phyloP scores from a whole-genome alignment of 1,284 basidiomycete genomes.

The Cutaneotrichosporon cyanovorans region DNA sequence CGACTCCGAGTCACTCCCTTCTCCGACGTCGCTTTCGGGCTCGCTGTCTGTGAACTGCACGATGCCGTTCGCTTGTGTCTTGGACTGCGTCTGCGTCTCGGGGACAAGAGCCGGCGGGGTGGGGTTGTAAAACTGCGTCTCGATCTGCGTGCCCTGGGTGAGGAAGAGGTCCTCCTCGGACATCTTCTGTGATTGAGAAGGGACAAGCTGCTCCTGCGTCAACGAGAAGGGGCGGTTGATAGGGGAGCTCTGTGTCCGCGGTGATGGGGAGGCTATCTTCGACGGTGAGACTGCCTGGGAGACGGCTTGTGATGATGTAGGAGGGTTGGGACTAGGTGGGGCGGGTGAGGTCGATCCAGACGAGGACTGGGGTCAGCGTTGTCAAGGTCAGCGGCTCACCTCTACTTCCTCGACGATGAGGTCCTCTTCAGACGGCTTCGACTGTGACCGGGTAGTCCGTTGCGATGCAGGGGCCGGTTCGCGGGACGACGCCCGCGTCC shows the following conservation, averaged over 20 bases:
- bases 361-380: neutral
- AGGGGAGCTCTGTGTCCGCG: conserved; percentile 17
- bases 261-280: neutral
- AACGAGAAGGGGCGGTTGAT: conserved; percentile 1
- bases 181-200: conserved; percentile 2
- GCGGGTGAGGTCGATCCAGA: neutral
- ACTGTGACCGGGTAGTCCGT: neutral
- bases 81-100: conserved; percentile 12
- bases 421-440: neutral
- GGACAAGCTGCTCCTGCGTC: conserved; percentile 14
- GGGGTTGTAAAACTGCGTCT: conserved; percentile 25
- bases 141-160: conserved; percentile 23
- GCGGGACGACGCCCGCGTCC: conserved; percentile 2
- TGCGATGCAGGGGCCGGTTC: neutral
- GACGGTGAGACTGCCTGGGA: neutral
- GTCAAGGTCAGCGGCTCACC: neutral
- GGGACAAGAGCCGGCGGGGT: conserved; percentile 17
- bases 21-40: conserved; percentile 7
- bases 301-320: neutral
- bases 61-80: neutral
- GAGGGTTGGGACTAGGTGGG: conserved; percentile 1
- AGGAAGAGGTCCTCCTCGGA: conserved; percentile 22
- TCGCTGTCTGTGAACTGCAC: neutral
- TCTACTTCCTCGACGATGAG: neutral
- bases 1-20: conserved; percentile 4